Evolutionary conservation across 768 basidiomycete species (phyloP), one percentile per base, ranked within the genome.

Genomic region (Pulveroboletus sp.): DNA sequence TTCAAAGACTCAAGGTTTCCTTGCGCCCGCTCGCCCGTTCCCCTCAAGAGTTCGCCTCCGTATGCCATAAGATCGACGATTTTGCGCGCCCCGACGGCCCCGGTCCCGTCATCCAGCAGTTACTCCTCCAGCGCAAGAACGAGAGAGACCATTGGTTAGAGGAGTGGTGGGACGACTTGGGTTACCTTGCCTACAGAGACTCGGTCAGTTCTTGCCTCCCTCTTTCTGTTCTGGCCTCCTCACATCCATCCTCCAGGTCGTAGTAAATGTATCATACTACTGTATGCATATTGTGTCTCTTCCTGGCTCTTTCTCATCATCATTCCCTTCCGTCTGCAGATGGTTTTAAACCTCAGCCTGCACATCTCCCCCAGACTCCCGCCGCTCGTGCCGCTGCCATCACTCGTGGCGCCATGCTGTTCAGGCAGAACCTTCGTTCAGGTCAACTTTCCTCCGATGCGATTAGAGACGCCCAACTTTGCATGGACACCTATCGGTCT

Each of bases 231-330:
- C 28, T 13, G 36, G 9, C 32, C 45, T 37, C 21, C 24, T 54
- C 39, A 56, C 40, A n/a, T 31, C 3, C 26, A 33, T 37, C 35
- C 13, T 52, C 76, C 35, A 82, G 84, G 84, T 93, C 48, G 83
- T 94, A 1, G 76, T 94, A 36, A 91, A 94, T 58, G 91, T 94
- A 10, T 93, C 89, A n/a, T 95, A 96, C 69, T 96, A 90, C 58
- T 96, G 93, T 86, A 66, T 47, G 78, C 55, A 28, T 27, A 7
- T n/a, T 32, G 8, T 10, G 18, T 17, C 17, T 46, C n/a, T 49
- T 38, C 11, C 35, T n/a, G 17, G 6, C 15, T 42, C n/a, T n/a
- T n/a, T n/a, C 49, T 49, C 39, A 18, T 41, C 50, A 33, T 45
- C 57, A 52, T 60, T 14, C 13, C 32, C 21, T 50, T 44, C 15